phyloP scores from a whole-genome alignment of 2,329 filamentous ascomycete species.

The Aspergillus amoenus region DNA sequence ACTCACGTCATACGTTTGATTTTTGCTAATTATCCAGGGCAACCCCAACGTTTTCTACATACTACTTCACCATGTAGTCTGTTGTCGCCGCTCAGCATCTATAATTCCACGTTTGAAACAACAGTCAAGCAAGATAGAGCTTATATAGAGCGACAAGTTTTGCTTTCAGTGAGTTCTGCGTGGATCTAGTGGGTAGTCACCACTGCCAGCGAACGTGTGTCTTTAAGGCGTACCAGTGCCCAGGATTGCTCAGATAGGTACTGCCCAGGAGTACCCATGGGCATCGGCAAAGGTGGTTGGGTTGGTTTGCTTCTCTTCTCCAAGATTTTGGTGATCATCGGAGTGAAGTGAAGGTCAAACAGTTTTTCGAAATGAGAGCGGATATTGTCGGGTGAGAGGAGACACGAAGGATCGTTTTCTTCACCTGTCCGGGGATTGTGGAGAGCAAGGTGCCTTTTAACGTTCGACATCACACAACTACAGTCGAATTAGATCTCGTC shows the following conservation, averaged over 20 bases:
- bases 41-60: background rate
- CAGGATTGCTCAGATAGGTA: no score
- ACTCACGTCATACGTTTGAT: background rate
- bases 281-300: no score
- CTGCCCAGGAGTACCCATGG: no score
- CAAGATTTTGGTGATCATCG: no score
- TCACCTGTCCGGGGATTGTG: background rate
- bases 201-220: no score
- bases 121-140: background rate
- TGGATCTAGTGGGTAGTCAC: no score
- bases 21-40: background rate
- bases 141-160: background rate
- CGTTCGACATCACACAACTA: background rate
- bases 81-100: background rate
- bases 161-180: background rate
- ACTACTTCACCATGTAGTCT: background rate
- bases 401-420: background rate
- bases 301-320: no score
- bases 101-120: background rate
- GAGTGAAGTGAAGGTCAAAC: no score
- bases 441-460: background rate
- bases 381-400: background rate
- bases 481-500: background rate
- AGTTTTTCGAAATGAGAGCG: background rate
- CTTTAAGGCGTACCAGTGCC: no score